Base-by-base conservation (phyloP, 257 asterid species). In the Petrea volubilis region DNA sequence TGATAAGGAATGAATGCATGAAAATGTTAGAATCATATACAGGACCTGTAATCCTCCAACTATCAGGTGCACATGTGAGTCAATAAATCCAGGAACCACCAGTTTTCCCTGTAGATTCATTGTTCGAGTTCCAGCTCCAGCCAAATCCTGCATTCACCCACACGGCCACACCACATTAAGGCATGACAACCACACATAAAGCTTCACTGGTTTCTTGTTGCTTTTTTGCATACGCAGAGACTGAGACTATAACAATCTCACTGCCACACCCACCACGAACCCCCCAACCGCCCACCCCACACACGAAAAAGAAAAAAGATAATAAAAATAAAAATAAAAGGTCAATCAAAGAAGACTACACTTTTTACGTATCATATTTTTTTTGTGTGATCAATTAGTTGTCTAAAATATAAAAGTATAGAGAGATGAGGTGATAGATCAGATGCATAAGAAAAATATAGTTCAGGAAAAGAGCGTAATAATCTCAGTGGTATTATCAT, bases 31-130 rank as follows among this genome's bases (percentile, higher is more conserved):
- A 52, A 38, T 47, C 67, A 68, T 60, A 73, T 55, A 64, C 62
- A 40, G 28, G 73, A 94, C 98, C 97, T 89, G 97, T 58, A 94
- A 80, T 78, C 99, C 97, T 69, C 97, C 99, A 60, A 28, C 83
- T 55, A 94, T 70, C 36, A 91, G 80, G 89, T 94, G 99, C 71
- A 94, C 93, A 63, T 94, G 99, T 51, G 99, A 94, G 84, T 94
- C 99, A 38, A 94, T 89, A 85, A 94, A 85, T 77, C 99, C 99
- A 72, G 99, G 97, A 81, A 94, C 89, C 69, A 86, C 91, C 69
- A 86, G 61, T 76, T 88, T 91, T 64, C 91, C 85, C 7, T 84
- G 78, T 38, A 91, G 73, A 82, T 94, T 82, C 76, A 91, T 68
- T 53, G 67, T 76, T 52, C 70, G 64, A 41, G 96, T 86, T 74